phyloP scores from a whole-genome alignment of 2,329 filamentous ascomycete species.

The Dryadomyces sulphureus region DNA sequence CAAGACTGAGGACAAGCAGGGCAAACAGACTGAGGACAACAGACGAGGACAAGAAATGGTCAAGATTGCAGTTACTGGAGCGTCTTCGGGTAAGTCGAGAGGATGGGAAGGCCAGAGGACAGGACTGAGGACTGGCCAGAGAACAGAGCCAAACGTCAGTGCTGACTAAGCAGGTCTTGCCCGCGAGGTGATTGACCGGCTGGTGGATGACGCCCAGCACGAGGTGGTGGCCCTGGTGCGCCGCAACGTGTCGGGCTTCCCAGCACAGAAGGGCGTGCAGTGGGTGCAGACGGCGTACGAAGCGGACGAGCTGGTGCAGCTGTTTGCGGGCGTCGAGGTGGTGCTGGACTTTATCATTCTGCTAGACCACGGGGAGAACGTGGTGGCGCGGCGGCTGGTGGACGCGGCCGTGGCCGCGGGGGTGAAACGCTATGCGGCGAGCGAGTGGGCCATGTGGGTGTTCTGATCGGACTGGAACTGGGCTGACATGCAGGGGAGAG shows the following conservation, averaged over 20 bases:
- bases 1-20: not conserved
- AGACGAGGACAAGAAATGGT: not conserved
- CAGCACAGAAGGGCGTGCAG: conserved; percentile 2
- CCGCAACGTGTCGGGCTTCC: not conserved
- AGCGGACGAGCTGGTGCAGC: conserved; percentile 4
- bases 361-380: conserved; percentile 1
- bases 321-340: conserved; percentile 3
- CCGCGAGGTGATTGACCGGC: not conserved
- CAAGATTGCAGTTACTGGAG: not conserved
- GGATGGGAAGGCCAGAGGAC: not conserved
- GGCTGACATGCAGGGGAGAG: conserved; percentile 6
- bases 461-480: not conserved
- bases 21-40: not conserved
- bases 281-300: conserved; percentile 4
- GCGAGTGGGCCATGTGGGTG: conserved; percentile 38
- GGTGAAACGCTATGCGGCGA: conserved; percentile 46
- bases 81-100: not conserved
- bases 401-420: conserved; percentile 43
- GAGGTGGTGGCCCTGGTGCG: not conserved
- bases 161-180: not conserved
- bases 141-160: too few relatives aligned
- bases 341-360: conserved; percentile 7
- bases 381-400: conserved; percentile 24
- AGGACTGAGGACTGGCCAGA: not conserved
- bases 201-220: not conserved